Percentiles rank a stretch among this genome's conserved stretches.
Evolutionary conservation across 352 stramenopile genomes (phyloP).

Genomic region (Phytopythium vexans): DNA sequence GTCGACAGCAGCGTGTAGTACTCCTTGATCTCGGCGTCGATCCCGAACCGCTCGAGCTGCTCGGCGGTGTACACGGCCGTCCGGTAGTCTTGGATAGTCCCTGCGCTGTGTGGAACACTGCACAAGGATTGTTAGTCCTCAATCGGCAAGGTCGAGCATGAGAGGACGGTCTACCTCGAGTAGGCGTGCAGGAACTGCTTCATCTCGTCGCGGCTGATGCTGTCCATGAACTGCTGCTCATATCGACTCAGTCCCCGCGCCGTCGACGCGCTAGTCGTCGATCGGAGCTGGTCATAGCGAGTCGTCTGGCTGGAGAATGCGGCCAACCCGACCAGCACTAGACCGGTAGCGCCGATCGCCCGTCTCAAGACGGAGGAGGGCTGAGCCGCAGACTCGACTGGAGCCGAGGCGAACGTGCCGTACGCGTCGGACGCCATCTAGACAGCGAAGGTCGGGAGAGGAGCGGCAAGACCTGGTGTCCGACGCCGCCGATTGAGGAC

Average conservation of each 20-base stretch:
- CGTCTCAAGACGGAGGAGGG: background rate
- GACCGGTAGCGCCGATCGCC: background rate
- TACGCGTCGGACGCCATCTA: background rate
- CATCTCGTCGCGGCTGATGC: constrained; percentile 15
- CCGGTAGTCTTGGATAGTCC: constrained; percentile 27
- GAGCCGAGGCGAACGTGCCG: background rate
- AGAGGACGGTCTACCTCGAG: constrained; percentile 5
- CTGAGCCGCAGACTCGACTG: background rate
- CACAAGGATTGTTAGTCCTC: too few species aligned
- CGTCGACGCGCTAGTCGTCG: background rate
- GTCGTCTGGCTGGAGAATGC: background rate
- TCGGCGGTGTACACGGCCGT: constrained; percentile 31
- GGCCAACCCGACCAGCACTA: background rate
- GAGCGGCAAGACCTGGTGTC: background rate
- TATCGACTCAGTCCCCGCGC: constrained; percentile 3
- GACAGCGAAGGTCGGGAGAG: background rate
- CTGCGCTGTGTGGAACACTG: constrained; percentile 13
- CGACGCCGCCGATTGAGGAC: background rate
- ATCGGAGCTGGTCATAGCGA: background rate
- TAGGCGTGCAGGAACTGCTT: constrained; percentile 23
- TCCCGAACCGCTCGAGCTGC: constrained; percentile 34
- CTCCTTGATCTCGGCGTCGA: constrained; percentile 42
- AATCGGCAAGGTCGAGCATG: too few species aligned
- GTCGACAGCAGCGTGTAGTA: constrained; percentile 55
- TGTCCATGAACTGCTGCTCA: constrained; percentile 13